Evolutionary conservation across 2,329 filamentous ascomycete genomes (phyloP), one percentile per base, ranked within the genome.

Genomic region (Orbilia brochopaga): DNA sequence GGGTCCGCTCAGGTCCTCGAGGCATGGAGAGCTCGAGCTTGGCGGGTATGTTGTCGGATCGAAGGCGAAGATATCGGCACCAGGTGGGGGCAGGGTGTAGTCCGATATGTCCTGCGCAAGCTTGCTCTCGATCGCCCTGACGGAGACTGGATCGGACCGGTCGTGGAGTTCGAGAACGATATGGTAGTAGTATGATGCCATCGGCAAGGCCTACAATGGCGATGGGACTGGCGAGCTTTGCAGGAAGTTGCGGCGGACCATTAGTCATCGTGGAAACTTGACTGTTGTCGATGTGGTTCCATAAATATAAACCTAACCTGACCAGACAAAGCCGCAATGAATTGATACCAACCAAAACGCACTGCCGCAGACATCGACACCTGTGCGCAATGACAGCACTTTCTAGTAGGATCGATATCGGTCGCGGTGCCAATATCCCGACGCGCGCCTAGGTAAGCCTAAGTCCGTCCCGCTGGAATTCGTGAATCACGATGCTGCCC

Each of bases 161-260:
- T 37, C 32, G 19, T 65, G 51, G 21, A 72, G 44, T 50, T 72
- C 67, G 17, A 72, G 55, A 42, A 65, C 44, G 51, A 72, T 65
- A 40, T 72, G 67, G 44, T 72, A 72, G 67, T 65, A 72, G 56
- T 72, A 72, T 17, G 66, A 70, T 11, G 60, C 67, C 67, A 72
- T 72, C 30, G 44, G 11, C 44, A 48, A 19, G 15, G 44, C 6
- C 5, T 21, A 32, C 27, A 17, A 42, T 42, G 37, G 37, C 2
- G 3, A 6, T 6, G 37, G 37, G 11, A 5, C 3, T 15, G 5
- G 27, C 27, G 27, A 32, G 27, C 27, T 32, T 32, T 32, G 27
- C 27, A 8, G 27, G 27, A 32, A 8, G 27, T 32, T 32, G 27
- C 27, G 27, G 27, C 27, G 27, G 8, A 3, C 4, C 27, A 32